Percentiles rank a stretch among this genome's conserved stretches.
Conservation (phyloP, 2,329 filamentous ascomycete genomes). For the Diplodia scrobiculata region DNA sequence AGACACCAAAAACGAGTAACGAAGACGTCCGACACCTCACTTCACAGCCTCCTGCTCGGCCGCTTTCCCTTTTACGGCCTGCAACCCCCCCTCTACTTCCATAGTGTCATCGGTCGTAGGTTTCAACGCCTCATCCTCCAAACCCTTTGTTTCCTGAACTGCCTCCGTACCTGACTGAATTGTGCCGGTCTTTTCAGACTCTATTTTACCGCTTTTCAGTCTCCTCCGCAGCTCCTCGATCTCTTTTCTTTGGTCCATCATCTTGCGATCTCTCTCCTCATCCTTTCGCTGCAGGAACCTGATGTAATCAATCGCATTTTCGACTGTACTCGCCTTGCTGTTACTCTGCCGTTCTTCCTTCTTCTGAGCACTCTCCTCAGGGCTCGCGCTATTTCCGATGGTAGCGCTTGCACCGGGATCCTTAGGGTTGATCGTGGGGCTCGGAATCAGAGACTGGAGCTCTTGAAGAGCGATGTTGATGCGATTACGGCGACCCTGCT, state of each 20-base stretch:
- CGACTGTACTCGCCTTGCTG: conserved; percentile 97
- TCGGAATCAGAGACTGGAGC: conserved; percentile 83
- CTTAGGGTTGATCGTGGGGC: conserved; percentile 42
- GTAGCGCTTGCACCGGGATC: conserved; percentile 44
- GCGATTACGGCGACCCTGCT: conserved; percentile 90
- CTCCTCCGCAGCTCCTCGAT: conserved; percentile 51
- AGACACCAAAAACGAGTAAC: not conserved
- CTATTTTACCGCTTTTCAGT: not conserved
- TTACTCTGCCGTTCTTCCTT: conserved; percentile 59
- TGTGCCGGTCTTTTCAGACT: not conserved
- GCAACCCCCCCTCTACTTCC: not conserved
- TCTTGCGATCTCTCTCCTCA: conserved; percentile 63
- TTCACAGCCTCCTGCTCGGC: conserved; percentile 14
- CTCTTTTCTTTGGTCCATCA: conserved; percentile 67
- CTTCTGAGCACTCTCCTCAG: conserved; percentile 36
- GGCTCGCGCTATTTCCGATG: conserved; percentile 35
- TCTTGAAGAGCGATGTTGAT: conserved; percentile 93
- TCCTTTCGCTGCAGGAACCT: conserved; percentile 77
- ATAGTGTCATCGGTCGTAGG: not conserved
- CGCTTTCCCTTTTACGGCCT: not conserved
- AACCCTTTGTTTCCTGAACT: not conserved
- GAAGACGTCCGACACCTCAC: not conserved
- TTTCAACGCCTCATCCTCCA: not conserved
- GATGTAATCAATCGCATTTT: conserved; percentile 94
- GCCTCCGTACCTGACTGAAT: not conserved